Evolutionary conservation across 1,139 yeast species (phyloP), one percentile per base, ranked within the genome.

Genomic region (Candida anutae): DNA sequence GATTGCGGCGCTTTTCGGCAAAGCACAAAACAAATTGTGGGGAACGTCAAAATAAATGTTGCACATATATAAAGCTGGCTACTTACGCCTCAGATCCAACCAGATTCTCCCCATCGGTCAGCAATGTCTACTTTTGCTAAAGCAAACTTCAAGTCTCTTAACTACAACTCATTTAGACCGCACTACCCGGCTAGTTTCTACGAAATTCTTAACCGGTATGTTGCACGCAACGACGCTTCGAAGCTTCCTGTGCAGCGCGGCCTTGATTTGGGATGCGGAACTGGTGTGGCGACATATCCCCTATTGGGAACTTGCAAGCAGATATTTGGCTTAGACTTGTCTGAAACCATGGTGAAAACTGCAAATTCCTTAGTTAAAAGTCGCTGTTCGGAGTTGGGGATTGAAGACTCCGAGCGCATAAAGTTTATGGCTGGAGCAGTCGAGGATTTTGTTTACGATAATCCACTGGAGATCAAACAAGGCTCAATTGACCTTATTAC

Each of bases 111-210:
- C n/a, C n/a, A n/a, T n/a, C n/a, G n/a, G n/a, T n/a, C n/a, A 19
- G 26, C 28, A 19, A 82, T 82, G 93, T 54, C 88, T 2, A 69
- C 82, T 1, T 84, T 78, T 47, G 61, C 88, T 5, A 74, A 70
- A 29, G 45, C 60, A 2, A 60, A 64, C 13, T 84, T 76, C 55
- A 67, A 74, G 34, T 65, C 88, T 0, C 53, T 66, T 27, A 58
- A 62, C 31, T 85, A 85, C 52, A 60, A 69, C 28, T 55, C 64
- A 9, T 73, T 74, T 42, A 66, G 53, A 13, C 55, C 53, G 3
- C 50, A 42, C 27, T 49, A 49, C 20, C 53, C 54, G 4, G 33
- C 42, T 3, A 40, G 46, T 4, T 48, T 49, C 37, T 49, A 48
- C 33, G 32, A 36, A 17, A 28, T 41, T 21, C 45, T 43, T 25